Conservation (phyloP, 2,329 filamentous ascomycete genomes). For the Penicillium sp. region DNA sequence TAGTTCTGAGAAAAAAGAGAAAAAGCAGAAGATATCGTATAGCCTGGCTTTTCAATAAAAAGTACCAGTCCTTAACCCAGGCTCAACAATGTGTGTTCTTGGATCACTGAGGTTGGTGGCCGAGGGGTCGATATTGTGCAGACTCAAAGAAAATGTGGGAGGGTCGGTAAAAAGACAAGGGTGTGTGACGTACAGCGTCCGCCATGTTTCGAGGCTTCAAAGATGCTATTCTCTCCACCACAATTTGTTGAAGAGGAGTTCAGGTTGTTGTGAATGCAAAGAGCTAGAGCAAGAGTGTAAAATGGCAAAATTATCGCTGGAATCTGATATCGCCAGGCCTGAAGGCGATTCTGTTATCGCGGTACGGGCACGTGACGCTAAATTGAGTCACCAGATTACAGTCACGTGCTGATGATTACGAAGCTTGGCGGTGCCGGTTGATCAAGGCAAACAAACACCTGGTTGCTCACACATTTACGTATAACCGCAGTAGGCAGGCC, state of each 20-base stretch:
- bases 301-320: constrained; percentile 21
- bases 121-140: constrained; percentile 32
- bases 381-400: constrained; percentile 15
- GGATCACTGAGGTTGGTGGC: constrained; percentile 21
- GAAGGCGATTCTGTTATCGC: constrained; percentile 23
- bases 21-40: constrained; percentile 8
- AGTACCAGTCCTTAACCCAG: background rate
- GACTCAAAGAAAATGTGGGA: constrained; percentile 41
- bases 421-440: background rate
- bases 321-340: constrained; percentile 18
- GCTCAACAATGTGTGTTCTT: constrained; percentile 10
- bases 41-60: background rate
- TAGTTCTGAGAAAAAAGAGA: constrained; percentile 21
- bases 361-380: constrained; percentile 16
- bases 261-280: background rate
- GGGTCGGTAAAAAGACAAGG: constrained; percentile 37
- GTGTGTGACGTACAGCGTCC: constrained; percentile 45
- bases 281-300: constrained; percentile 8
- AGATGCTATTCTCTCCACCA: constrained; percentile 16
- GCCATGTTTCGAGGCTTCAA: constrained; percentile 35
- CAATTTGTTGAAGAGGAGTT: background rate
- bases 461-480: constrained; percentile 18
- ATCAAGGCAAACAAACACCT: constrained; percentile 14
- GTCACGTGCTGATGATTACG: background rate
- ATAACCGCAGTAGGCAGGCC: constrained; percentile 35